Evolutionary conservation across 257 asterid species (phyloP).

Genomic region (Plantago major): DNA sequence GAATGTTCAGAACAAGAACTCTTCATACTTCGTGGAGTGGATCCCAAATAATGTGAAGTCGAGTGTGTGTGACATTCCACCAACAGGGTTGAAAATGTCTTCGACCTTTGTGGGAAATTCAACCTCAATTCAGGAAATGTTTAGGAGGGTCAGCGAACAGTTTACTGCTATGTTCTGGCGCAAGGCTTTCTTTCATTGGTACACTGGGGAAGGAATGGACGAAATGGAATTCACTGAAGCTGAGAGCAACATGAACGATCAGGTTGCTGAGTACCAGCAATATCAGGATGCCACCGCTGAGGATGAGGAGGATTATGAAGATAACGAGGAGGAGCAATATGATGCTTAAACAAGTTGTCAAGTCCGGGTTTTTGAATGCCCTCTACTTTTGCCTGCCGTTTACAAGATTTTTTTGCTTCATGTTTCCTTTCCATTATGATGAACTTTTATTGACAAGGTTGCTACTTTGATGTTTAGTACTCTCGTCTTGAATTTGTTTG

Average conservation of each 20-base stretch:
- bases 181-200: constrained; percentile 64
- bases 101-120: constrained; percentile 60
- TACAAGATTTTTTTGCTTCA: neutral
- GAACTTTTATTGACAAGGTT: too few relatives aligned
- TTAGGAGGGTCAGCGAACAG: constrained; percentile 66
- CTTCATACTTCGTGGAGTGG: constrained; percentile 66
- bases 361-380: neutral
- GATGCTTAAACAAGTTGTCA: constrained; percentile 21
- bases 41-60: constrained; percentile 68
- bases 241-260: constrained; percentile 67
- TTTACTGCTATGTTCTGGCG: constrained; percentile 69
- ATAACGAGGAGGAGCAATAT: constrained; percentile 36
- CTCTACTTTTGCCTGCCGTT: neutral
- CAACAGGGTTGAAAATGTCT: constrained; percentile 54
- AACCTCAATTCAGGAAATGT: constrained; percentile 63
- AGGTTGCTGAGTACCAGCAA: constrained; percentile 63
- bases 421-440: too few relatives aligned
- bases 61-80: constrained; percentile 62
- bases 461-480: too few relatives aligned
- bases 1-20: constrained; percentile 66
- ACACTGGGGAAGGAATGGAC: constrained; percentile 69
- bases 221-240: constrained; percentile 72
- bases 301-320: constrained; percentile 49
- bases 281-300: constrained; percentile 64
- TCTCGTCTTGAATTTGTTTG: too few relatives aligned